Base-by-base conservation (phyloP, 345 rosid genomes). In the Erodium maritimum region DNA sequence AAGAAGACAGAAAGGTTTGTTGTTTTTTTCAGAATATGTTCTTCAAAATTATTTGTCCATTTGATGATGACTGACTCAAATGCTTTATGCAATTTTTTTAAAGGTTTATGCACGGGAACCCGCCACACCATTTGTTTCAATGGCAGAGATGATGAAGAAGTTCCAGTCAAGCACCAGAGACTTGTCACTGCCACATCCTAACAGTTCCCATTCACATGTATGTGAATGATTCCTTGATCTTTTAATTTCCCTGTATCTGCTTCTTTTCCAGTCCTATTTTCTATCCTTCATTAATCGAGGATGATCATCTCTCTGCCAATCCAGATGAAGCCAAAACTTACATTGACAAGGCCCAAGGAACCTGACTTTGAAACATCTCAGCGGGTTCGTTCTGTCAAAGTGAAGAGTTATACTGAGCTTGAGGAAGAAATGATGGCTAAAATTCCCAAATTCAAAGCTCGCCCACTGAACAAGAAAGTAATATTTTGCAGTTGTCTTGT, bases 351-450 rank as follows among this genome's bases (percentile, higher is more conserved):
- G 75, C 99, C 97, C 0, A 89, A 87, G 78, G 96, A 89, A 62
- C 99, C 97, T 5, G 99, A 85, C 25, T 66, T 93, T 59, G 96
- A 81, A 79, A 90, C 99, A 66, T 63, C 91, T 61, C 99, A 93
- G 70, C 73, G 99, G 19, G 79, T 77, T 61, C 97, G 97, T 33
- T 67, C 85, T 13, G 85, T 85, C 52, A 82, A 54, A 72, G 68
- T 85, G 61, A 94, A 87, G 80, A 90, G 99, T 67, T 73, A 85
- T n/a, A 85, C 87, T 1, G 99, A 94, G 72, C 79, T 94, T 60
- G 99, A 93, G 73, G 99, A 90, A 77, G 99, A 93, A 81, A 82
- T 93, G 91, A 75, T 93, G 90, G 85, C 96, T 50, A 87, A 89
- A 72, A 80, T 90, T 70, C 97, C 97, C 0, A 93, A 93, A 73